A percentile compares a stretch with the other conserved stretches of the same genome.
These are phyloP conservation scores for Endotrypanum monterogeii DNA, from an alignment of 208 protist genomes.

Conservation along the genomic window DNA sequence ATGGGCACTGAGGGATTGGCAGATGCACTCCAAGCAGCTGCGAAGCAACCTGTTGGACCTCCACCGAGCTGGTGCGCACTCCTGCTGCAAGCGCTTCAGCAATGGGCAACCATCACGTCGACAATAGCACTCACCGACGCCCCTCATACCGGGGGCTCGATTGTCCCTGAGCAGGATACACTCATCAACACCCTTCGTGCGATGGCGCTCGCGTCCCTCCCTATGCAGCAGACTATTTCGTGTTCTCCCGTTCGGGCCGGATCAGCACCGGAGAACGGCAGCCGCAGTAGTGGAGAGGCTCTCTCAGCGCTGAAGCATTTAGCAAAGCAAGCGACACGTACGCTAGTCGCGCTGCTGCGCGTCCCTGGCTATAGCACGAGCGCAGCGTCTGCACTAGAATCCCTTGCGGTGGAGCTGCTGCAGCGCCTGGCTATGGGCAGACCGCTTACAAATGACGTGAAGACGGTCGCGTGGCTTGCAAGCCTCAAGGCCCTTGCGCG, in stretches of 20 bases:
- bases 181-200: slow-evolving; percentile 24
- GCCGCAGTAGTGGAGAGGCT: background rate
- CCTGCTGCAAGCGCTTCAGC: slow-evolving; percentile 42
- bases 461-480: slow-evolving; percentile 32
- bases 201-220: slow-evolving; percentile 28
- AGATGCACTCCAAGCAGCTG: slow-evolving; percentile 30
- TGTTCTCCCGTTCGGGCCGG: background rate
- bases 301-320: slow-evolving; percentile 25
- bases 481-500: slow-evolving; percentile 19
- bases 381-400: slow-evolving; percentile 8
- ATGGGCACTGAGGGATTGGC: slow-evolving; percentile 22
- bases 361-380: slow-evolving; percentile 2
- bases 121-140: background rate
- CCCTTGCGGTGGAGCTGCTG: slow-evolving; percentile 7
- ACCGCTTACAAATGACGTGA: slow-evolving; percentile 25
- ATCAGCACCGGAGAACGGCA: background rate
- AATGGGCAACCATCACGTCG: slow-evolving; percentile 15
- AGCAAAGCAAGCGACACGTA: slow-evolving; percentile 30
- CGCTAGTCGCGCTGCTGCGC: slow-evolving; percentile 16
- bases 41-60: slow-evolving; percentile 8
- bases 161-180: background rate
- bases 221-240: slow-evolving; percentile 23
- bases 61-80: slow-evolving; percentile 30
- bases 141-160: background rate
- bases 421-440: slow-evolving; percentile 5